Evolutionary conservation across 2,329 filamentous ascomycete species (phyloP).

Genomic region (Alternaria angustiovoidea): DNA sequence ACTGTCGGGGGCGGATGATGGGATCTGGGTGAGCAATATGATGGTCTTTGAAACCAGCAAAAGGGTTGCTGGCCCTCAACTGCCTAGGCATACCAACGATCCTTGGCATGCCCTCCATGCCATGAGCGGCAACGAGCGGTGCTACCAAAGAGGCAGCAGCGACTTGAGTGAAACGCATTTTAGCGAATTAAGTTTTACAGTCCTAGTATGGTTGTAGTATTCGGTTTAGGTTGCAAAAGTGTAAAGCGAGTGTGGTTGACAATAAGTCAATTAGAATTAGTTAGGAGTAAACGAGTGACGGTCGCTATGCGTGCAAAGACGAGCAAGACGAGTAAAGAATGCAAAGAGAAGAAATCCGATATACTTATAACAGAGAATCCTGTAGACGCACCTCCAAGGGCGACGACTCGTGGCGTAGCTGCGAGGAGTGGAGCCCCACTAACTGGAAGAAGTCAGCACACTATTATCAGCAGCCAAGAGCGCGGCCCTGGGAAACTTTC

Average conservation of each 20-base stretch:
- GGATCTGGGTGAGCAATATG: constrained; percentile 23
- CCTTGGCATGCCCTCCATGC: constrained; percentile 40
- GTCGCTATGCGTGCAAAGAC: constrained; percentile 26
- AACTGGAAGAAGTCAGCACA: constrained; percentile 22
- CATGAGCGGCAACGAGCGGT: constrained; percentile 44
- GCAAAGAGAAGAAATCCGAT: constrained; percentile 6
- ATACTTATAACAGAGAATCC: constrained; percentile 31
- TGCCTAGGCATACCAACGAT: constrained; percentile 43
- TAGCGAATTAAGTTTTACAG: constrained; percentile 7
- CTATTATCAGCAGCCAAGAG: constrained; percentile 32
- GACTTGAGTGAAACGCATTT: constrained; percentile 44
- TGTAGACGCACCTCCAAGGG: constrained; percentile 14
- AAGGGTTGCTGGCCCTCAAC: constrained; percentile 41
- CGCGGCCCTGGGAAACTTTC: constrained; percentile 20
- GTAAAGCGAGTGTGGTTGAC: constrained; percentile 26
- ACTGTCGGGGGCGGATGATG: constrained; percentile 38
- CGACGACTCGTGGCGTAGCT: constrained; percentile 30
- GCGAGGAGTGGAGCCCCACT: constrained; percentile 26
- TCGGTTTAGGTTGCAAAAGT: not conserved
- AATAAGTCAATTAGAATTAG: constrained; percentile 28
- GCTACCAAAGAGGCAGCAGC: constrained; percentile 41
- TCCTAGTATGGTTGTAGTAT: constrained; percentile 3
- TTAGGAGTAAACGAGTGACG: constrained; percentile 35
- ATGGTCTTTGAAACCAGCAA: constrained; percentile 27
- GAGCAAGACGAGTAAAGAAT: constrained; percentile 32